Conservation (phyloP, 768 basidiomycete species). For the Hebeloma cylindrosporum region DNA sequence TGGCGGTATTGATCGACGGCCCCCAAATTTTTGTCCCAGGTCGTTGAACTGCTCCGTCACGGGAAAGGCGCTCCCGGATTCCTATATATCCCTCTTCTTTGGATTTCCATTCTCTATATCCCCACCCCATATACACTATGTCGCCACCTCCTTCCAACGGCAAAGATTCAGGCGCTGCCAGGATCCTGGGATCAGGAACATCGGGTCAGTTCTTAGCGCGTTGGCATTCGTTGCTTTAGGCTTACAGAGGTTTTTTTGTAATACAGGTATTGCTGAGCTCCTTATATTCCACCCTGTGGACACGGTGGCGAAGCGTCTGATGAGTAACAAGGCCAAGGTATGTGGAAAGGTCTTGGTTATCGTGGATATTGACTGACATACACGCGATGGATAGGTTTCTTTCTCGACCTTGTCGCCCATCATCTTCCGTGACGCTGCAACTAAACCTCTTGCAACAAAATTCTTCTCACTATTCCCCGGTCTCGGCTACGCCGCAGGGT, state of each 20-base stretch:
- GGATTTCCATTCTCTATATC: background rate
- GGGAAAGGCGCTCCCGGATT: background rate
- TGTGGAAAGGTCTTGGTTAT: background rate
- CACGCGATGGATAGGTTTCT: conserved; percentile 50
- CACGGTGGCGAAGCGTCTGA: conserved; percentile 96
- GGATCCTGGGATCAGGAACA: conserved; percentile 88
- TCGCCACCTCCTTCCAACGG: conserved; percentile 53
- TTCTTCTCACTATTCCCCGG: conserved; percentile 96
- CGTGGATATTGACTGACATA: background rate
- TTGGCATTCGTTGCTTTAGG: conserved; percentile 1
- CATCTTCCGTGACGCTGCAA: conserved; percentile 85
- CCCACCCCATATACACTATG: conserved; percentile 15
- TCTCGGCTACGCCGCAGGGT: conserved; percentile 96
- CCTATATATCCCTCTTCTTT: conserved; percentile 1
- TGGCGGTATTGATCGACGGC: background rate
- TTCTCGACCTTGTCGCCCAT: conserved; percentile 64
- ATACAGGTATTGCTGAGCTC: conserved; percentile 87
- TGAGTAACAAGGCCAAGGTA: conserved; percentile 95
- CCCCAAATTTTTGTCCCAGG: conserved; percentile 4
- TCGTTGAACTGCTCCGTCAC: conserved; percentile 3
- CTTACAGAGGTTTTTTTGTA: conserved; percentile 5
- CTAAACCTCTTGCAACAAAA: conserved; percentile 62
- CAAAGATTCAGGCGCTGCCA: conserved; percentile 87
- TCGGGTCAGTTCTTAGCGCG: conserved; percentile 61
- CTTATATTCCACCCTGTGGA: conserved; percentile 95